Base-by-base conservation (phyloP, 2,329 filamentous ascomycete genomes). In the Nemania sp. region DNA sequence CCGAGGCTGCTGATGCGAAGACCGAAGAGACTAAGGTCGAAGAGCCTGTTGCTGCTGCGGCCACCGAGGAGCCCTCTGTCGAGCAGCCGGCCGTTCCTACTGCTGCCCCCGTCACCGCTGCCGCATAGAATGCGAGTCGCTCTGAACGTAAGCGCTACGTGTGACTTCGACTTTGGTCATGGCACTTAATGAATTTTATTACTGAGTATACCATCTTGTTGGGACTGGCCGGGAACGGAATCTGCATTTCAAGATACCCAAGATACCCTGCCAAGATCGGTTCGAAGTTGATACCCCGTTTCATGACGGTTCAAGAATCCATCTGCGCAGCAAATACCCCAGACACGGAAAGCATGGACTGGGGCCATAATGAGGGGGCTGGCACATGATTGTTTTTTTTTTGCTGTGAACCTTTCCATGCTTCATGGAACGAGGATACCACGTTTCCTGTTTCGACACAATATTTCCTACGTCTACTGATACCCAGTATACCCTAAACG, bases 161-260 rank as follows among this genome's bases (percentile, higher is more conserved):
- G 52, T 59, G 57, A 48, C 49, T 52, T 52, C 30, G 30, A 54
- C 49, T 40, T 37, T 46, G 19, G 52, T 56, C 61, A 12, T 60
- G 59, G 52, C 53, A 53, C 52, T 44, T 60, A 33, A 59, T 63
- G 64, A 65, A 66, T 68, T 69, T 68, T 64, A 56, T 64, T 52
- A 52, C 54, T 62, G 62, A 67, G 63, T 50, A 64, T 56, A 64
- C 65, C 64, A 60, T 63, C 59, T 64, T 62, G 60, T 64, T 61
- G 64, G 63, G 64, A 61, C 66, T 68, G 68, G 68, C 68, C 64
- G 67, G 68, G 63, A 68, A 68, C 63, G 67, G 68, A 56, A 69
- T 70, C 67, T 70, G 68, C 67, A 69, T 70, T 70, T 69, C 66
- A 69, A 70, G 68, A 70, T 70, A 70, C 68, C 68, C 66, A 69